Evolutionary conservation across 352 stramenopile species (phyloP).

Genomic region (Phytophthora brassicae): DNA sequence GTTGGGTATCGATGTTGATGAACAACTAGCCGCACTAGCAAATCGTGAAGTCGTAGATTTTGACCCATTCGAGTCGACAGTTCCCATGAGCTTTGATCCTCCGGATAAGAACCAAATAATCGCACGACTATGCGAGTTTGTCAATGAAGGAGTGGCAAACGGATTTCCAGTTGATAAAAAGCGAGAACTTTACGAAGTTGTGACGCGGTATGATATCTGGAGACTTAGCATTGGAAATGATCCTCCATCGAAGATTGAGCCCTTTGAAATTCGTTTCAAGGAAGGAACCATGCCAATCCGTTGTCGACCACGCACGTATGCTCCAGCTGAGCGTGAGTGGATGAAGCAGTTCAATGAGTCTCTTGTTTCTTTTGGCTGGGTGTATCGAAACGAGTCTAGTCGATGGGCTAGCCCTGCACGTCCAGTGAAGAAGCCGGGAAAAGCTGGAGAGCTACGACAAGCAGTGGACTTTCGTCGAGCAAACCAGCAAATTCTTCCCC

Average conservation of each 20-base stretch:
- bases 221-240: constrained; percentile 1
- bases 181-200: neutral
- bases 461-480: constrained; percentile 4
- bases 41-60: constrained; percentile 5
- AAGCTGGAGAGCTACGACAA: too few relatives aligned
- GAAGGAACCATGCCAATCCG: neutral
- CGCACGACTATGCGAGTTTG: neutral
- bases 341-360: neutral
- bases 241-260: constrained; percentile 6
- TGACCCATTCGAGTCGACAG: constrained; percentile 1
- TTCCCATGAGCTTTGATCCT: constrained; percentile 3
- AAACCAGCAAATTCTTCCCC: neutral
- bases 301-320: neutral
- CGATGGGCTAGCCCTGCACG: constrained; percentile 5
- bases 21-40: neutral
- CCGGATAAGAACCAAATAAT: constrained; percentile 5
- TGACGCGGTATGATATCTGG: neutral
- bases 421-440: constrained; percentile 6
- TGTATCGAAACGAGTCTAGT: constrained; percentile 9
- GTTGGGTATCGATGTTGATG: constrained; percentile 4
- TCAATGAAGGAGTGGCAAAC: constrained; percentile 5
- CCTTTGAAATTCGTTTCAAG: neutral
- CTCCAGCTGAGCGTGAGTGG: neutral
- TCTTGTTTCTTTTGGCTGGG: constrained; percentile 1
- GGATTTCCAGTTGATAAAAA: neutral